phyloP scores from a whole-genome alignment of 306 rosid species.

The Bauhinia variegata region DNA sequence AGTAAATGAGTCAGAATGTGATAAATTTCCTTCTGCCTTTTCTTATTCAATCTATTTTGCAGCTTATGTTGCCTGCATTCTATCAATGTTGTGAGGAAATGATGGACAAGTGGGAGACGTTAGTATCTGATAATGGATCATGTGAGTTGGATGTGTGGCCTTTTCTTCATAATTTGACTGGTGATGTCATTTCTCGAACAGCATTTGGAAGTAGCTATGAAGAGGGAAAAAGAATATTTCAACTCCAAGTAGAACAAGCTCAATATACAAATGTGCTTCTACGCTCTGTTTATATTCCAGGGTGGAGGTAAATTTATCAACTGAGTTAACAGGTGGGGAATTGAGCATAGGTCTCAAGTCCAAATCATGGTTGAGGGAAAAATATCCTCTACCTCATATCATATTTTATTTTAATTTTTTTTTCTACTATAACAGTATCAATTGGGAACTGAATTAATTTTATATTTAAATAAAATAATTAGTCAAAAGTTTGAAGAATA shows the following conservation, averaged over 20 bases:
- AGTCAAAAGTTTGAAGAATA: no score
- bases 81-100: constrained; percentile 29
- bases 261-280: background rate
- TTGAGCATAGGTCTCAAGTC: no score
- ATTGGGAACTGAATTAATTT: no score
- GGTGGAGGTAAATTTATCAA: constrained; percentile 44
- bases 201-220: constrained; percentile 47
- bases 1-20: no score
- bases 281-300: constrained; percentile 34
- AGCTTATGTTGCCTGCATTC: constrained; percentile 40
- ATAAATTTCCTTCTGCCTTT: no score
- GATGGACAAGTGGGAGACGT: constrained; percentile 36
- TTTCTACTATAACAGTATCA: no score
- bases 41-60: background rate
- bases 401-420: no score
- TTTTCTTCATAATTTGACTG: constrained; percentile 12
- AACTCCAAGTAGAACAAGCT: constrained; percentile 19
- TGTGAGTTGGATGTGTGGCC: constrained; percentile 53
- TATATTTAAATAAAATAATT: no score
- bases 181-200: constrained; percentile 44
- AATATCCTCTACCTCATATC: no score
- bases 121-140: constrained; percentile 2
- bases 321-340: no score
- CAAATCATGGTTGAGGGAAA: no score
- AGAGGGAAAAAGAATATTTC: constrained; percentile 41